These are phyloP conservation scores for Globisporangium radiosum DNA, from an alignment of 352 stramenopile genomes.

Conservation along the genomic window DNA sequence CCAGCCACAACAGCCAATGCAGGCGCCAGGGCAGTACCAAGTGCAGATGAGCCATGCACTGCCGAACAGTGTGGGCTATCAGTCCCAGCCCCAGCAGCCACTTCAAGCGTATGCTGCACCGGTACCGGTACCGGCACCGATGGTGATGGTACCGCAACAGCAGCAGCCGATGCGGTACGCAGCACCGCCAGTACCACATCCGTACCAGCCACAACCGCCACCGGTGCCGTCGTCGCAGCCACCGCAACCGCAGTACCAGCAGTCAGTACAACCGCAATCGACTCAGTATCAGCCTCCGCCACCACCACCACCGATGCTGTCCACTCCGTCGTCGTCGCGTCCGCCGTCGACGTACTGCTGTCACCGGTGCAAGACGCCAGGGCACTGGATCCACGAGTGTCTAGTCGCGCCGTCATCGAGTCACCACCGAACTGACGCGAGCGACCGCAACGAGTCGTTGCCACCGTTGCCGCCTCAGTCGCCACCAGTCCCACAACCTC, in stretches of 20 bases:
- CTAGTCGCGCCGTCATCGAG: slow-evolving; percentile 18
- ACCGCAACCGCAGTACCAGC: slow-evolving; percentile 1
- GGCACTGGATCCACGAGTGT: slow-evolving; percentile 80
- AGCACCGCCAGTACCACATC: slow-evolving; percentile 2
- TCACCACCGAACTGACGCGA: no score
- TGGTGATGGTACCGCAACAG: background rate
- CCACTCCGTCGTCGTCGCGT: slow-evolving; percentile 10
- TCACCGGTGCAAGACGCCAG: slow-evolving; percentile 66
- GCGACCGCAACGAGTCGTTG: no score
- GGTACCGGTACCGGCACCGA: no score
- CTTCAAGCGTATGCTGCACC: background rate
- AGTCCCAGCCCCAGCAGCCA: slow-evolving; percentile 3
- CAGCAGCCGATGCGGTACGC: slow-evolving; percentile 4
- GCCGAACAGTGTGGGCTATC: slow-evolving; percentile 12
- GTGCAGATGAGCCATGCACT: slow-evolving; percentile 1
- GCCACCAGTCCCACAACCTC: slow-evolving; percentile 1
- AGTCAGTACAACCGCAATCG: slow-evolving; percentile 20
- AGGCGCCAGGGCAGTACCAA: slow-evolving; percentile 13
- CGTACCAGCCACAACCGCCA: background rate
- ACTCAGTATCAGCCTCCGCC: slow-evolving; percentile 11
- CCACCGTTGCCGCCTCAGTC: no score
- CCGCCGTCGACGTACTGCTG: slow-evolving; percentile 60
- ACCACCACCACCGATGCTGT: slow-evolving; percentile 10
- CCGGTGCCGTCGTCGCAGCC: background rate
- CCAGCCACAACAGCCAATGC: slow-evolving; percentile 1